A percentile compares a stretch with the other conserved stretches of the same genome.
phyloP scores from a whole-genome alignment of 2,329 filamentous ascomycete genomes.

The Tothia fuscella region DNA sequence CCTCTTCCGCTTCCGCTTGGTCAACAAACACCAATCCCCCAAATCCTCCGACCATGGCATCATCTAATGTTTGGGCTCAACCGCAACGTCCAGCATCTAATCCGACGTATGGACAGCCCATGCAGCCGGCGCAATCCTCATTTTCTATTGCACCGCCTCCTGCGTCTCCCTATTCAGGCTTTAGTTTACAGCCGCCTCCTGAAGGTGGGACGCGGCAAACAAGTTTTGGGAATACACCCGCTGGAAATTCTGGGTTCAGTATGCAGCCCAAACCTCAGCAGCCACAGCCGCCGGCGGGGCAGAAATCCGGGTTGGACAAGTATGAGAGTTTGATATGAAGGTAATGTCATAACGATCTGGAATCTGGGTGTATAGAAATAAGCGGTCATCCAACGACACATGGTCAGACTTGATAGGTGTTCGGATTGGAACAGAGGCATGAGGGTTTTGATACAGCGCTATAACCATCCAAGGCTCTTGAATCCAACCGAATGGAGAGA shows the following conservation, averaged over 20 bases:
- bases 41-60: neutral
- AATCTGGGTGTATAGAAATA: too few relatives aligned
- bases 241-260: neutral
- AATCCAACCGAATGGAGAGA: too few relatives aligned
- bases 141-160: slow-evolving; percentile 37
- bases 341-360: too few relatives aligned
- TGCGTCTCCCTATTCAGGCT: slow-evolving; percentile 22
- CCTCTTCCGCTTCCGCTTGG: slow-evolving; percentile 4
- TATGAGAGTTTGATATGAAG: slow-evolving; percentile 51
- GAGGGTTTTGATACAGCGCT: too few relatives aligned
- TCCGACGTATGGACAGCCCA: neutral
- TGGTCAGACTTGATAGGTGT: too few relatives aligned
- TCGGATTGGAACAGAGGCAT: too few relatives aligned
- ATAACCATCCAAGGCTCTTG: too few relatives aligned
- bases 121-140: neutral
- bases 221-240: slow-evolving; percentile 20
- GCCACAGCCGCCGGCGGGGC: slow-evolving; percentile 19
- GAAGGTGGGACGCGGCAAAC: slow-evolving; percentile 15
- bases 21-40: neutral
- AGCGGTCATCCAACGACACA: too few relatives aligned
- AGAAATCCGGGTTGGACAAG: slow-evolving; percentile 49
- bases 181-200: slow-evolving; percentile 28
- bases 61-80: neutral
- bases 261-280: slow-evolving; percentile 19
- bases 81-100: neutral